Conservation (phyloP, 345 rosid genomes). For the Aquilaria sinensis region DNA sequence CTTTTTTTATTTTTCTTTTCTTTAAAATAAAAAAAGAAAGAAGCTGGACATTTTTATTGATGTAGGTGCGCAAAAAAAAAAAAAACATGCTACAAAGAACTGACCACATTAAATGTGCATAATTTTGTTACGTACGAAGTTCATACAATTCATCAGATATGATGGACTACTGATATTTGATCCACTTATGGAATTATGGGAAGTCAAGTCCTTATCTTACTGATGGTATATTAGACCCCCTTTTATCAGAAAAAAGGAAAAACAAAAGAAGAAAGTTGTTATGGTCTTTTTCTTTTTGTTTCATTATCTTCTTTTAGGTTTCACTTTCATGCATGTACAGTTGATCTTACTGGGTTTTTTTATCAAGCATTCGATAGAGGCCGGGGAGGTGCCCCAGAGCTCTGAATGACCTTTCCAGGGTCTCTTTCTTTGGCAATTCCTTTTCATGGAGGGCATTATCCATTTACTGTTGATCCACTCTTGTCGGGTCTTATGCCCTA, state of each 20-base stretch:
- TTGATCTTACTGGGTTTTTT: neutral
- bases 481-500: conserved; percentile 29
- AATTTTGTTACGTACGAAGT: no score
- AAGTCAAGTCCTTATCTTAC: conserved; percentile 4
- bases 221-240: neutral
- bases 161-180: no score
- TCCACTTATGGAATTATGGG: neutral
- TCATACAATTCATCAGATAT: no score
- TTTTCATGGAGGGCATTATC: conserved; percentile 24
- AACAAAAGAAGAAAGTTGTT: conserved; percentile 3
- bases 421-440: neutral
- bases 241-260: no score
- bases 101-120: no score
- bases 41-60: no score
- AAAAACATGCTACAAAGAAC: no score
- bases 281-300: conserved; percentile 12
- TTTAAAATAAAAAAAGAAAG: no score
- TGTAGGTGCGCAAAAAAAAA: no score
- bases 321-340: conserved; percentile 12
- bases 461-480: conserved; percentile 28
- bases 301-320: conserved; percentile 6
- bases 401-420: neutral
- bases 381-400: no score
- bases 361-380: neutral
- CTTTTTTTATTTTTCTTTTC: no score